A percentile compares a stretch with the other conserved stretches of the same genome.
Conservation (phyloP, 164 flowering plant species). For the Annona cherimola region DNA sequence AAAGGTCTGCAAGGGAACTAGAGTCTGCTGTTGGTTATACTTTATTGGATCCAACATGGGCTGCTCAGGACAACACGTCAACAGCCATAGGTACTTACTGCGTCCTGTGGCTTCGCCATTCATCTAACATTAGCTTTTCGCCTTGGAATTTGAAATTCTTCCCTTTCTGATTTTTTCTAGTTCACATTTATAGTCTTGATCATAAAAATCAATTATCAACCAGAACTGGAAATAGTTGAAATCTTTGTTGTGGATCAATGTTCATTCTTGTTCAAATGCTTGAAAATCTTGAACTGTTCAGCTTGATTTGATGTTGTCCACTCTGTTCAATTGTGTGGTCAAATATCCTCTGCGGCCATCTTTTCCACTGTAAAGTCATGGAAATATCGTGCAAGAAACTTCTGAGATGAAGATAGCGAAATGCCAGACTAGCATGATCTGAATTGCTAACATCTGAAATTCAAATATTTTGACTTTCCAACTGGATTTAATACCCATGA, state of each 20-base stretch:
- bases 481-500: background rate
- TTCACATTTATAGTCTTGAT: no score
- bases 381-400: background rate
- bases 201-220: no score
- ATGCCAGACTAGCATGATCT: background rate
- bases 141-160: no score
- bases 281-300: background rate
- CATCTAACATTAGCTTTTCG: no score
- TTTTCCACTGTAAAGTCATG: background rate
- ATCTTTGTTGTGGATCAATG: no score
- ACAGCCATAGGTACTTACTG: conserved; percentile 74
- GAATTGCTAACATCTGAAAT: background rate
- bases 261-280: no score
- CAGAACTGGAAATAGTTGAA: no score
- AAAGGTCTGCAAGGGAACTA: conserved; percentile 65
- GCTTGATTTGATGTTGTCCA: background rate
- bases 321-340: background rate
- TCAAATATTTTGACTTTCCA: background rate
- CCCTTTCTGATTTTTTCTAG: no score
- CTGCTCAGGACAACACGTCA: conserved; percentile 97
- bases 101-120: background rate
- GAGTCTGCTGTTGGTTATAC: conserved; percentile 95
- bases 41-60: conserved; percentile 94
- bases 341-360: no score
- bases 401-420: background rate